A percentile compares a stretch with the other conserved stretches of the same genome.
Evolutionary conservation across 2,329 filamentous ascomycete species (phyloP).

Genomic region (Cryphonectria nitschkei): DNA sequence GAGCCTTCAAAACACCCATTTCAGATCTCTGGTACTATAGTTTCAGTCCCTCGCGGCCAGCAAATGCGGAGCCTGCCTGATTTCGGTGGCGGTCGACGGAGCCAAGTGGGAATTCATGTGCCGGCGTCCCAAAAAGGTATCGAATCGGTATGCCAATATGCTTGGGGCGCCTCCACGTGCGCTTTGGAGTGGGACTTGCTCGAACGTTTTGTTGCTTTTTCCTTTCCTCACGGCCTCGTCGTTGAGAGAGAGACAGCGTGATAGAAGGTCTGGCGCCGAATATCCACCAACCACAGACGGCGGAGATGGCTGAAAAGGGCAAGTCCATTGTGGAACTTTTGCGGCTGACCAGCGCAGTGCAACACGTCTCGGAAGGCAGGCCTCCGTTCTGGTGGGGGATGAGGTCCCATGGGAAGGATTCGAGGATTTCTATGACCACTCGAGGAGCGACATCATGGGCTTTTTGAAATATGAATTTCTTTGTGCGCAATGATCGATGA

Average conservation of each 20-base stretch:
- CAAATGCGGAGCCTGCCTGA: background rate
- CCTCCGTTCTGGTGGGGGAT: conserved; percentile 2
- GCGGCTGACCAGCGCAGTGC: background rate
- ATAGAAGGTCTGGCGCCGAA: background rate
- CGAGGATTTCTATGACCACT: background rate
- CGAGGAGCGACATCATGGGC: background rate
- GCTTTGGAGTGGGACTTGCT: background rate
- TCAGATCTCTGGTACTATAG: background rate
- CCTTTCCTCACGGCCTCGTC: too few relatives aligned
- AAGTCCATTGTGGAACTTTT: background rate
- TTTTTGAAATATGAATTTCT: background rate
- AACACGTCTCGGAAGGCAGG: conserved; percentile 9
- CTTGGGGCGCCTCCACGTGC: background rate
- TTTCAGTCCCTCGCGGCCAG: background rate
- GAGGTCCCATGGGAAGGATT: background rate
- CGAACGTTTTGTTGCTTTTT: background rate
- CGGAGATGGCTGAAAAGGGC: background rate
- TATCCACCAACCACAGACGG: conserved; percentile 11
- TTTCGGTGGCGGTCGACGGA: background rate
- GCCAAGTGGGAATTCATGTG: background rate
- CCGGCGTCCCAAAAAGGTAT: conserved; percentile 3
- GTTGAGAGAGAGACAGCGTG: background rate
- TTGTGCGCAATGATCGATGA: background rate
- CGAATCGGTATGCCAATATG: background rate
- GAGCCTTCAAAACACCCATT: background rate